phyloP scores from a whole-genome alignment of 2,329 filamentous ascomycete genomes.

The Mariannaea sp. region DNA sequence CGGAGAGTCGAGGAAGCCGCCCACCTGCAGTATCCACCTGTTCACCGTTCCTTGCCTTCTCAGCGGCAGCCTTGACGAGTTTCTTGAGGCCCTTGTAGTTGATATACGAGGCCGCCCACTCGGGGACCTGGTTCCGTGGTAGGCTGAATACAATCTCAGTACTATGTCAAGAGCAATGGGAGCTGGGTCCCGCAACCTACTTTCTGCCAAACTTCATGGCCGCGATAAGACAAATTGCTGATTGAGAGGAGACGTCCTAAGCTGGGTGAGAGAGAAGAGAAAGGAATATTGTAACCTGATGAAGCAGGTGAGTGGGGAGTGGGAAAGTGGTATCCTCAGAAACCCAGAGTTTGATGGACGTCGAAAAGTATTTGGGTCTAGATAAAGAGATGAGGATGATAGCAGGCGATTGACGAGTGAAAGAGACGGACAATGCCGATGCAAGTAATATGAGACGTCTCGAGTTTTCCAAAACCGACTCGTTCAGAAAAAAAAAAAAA shows the following conservation, averaged over 20 bases:
- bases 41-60: conserved; percentile 68
- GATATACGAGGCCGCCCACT: conserved; percentile 85
- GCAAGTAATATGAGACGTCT: background rate
- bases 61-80: conserved; percentile 81
- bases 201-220: conserved; percentile 68
- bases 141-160: conserved; percentile 54
- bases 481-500: background rate
- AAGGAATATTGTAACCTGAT: conserved; percentile 6
- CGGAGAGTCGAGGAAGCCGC: conserved; percentile 46
- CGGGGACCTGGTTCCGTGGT: conserved; percentile 81
- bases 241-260: background rate
- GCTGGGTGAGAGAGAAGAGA: conserved; percentile 14
- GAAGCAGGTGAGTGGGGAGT: background rate
- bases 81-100: conserved; percentile 94
- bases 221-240: background rate
- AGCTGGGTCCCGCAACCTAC: conserved; percentile 45
- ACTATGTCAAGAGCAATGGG: conserved; percentile 12
- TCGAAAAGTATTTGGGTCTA: background rate
- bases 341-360: background rate
- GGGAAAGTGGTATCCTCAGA: background rate
- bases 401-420: background rate
- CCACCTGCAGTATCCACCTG: conserved; percentile 90
- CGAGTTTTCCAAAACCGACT: background rate
- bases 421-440: background rate
- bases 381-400: background rate